A percentile compares a stretch with the other conserved stretches of the same genome.
Conservation (phyloP, 805 yeast genomes). For the Wickerhamomyces bisporus region DNA sequence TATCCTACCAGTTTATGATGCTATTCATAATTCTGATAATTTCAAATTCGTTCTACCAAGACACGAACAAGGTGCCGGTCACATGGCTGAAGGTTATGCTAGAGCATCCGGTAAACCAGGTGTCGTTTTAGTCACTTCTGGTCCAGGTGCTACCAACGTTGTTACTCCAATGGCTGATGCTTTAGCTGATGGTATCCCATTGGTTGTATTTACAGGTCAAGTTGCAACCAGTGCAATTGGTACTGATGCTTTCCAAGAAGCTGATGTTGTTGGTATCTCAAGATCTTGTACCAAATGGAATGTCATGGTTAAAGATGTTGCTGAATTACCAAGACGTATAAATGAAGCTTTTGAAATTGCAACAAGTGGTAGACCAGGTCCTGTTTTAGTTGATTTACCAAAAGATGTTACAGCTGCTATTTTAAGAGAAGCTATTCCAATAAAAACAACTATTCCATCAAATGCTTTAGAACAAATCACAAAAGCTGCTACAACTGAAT, state of each 20-base stretch:
- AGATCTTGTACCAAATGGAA: conserved; percentile 99
- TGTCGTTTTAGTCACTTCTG: conserved; percentile 96
- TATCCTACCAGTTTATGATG: conserved; percentile 95
- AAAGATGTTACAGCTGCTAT: conserved; percentile 96
- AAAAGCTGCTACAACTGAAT: conserved; percentile 62
- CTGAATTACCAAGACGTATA: conserved; percentile 90
- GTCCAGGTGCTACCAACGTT: conserved; percentile 98
- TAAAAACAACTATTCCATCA: conserved; percentile 68
- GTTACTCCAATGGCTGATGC: conserved; percentile 99
- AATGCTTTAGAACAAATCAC: conserved; percentile 66
- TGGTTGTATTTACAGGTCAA: conserved; percentile 96
- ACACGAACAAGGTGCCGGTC: conserved; percentile 99
- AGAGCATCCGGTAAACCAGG: conserved; percentile 95
- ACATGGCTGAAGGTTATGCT: conserved; percentile 99
- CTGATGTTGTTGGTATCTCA: conserved; percentile 95
- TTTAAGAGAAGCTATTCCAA: conserved; percentile 81
- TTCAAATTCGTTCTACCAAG: conserved; percentile 90
- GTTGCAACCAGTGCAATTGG: conserved; percentile 95
- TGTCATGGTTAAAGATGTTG: conserved; percentile 93
- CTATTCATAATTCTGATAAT: conserved; percentile 84
- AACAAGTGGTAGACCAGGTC: conserved; percentile 95
- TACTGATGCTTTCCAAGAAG: conserved; percentile 99
- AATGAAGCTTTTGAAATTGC: conserved; percentile 99
- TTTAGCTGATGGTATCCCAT: conserved; percentile 92
- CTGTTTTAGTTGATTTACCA: conserved; percentile 95